These are phyloP conservation scores for Taxawa tesnikishii DNA, from an alignment of 2,329 filamentous ascomycete species.

Conservation along the genomic window DNA sequence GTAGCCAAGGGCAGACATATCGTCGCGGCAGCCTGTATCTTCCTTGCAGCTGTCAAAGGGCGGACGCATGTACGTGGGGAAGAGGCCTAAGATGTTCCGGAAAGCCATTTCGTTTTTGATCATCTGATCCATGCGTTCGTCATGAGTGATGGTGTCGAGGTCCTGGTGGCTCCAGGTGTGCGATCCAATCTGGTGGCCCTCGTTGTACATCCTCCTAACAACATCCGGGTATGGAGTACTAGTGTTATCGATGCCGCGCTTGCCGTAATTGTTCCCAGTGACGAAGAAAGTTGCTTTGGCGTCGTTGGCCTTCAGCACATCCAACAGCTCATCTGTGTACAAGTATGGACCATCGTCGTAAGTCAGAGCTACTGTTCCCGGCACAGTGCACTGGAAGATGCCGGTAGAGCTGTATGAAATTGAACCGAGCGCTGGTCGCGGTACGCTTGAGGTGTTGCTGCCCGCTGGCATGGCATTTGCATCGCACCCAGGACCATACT, in stretches of 20 bases:
- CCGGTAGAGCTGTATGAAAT: constrained; percentile 45
- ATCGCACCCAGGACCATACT: constrained; percentile 49
- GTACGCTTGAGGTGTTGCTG: constrained; percentile 39
- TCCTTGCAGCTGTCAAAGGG: constrained; percentile 35
- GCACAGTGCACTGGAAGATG: constrained; percentile 42
- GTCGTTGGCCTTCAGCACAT: constrained; percentile 49
- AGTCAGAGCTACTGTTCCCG: constrained; percentile 60
- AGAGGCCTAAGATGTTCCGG: constrained; percentile 41
- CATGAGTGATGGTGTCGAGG: constrained; percentile 29
- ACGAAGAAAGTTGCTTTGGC: constrained; percentile 79
- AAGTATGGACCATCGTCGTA: constrained; percentile 76
- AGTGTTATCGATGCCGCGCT: constrained; percentile 42
- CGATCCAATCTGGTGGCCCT: constrained; percentile 49
- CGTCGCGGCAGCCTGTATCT: constrained; percentile 24
- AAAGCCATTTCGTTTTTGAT: constrained; percentile 43
- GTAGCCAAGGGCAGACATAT: constrained; percentile 38
- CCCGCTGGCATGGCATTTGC: constrained; percentile 44
- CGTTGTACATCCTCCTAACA: constrained; percentile 42
- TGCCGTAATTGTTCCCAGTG: constrained; percentile 47
- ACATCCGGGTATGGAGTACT: constrained; percentile 32
- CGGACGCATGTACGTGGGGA: constrained; percentile 42
- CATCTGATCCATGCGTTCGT: constrained; percentile 36
- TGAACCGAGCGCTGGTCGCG: constrained; percentile 40
- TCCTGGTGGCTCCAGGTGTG: constrained; percentile 45
- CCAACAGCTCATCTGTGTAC: constrained; percentile 58